phyloP scores from a whole-genome alignment of 495 filamentous ascomycete genomes.

The Aspergillus carlsbadensis region DNA sequence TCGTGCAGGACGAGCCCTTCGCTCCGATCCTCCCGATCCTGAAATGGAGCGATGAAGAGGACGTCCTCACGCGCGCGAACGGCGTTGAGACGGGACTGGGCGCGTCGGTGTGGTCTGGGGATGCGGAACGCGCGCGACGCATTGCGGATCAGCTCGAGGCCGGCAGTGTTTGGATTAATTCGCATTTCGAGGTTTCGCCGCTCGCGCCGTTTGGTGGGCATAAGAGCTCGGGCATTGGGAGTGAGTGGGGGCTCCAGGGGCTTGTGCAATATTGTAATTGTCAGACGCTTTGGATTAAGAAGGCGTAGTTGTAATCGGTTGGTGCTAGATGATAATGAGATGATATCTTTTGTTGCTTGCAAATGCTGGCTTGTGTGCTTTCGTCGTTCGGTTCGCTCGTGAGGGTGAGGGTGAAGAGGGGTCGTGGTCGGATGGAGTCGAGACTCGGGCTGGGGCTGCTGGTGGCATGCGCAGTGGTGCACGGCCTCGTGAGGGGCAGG shows the following conservation, averaged over 20 bases:
- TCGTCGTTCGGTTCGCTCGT: too few species aligned
- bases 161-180: constrained; percentile 60
- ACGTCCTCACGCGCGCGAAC: constrained; percentile 58
- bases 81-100: constrained; percentile 55
- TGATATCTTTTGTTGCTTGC: too few species aligned
- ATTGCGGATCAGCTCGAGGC: constrained; percentile 53
- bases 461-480: too few species aligned
- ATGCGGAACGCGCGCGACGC: constrained; percentile 46
- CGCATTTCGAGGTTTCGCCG: constrained; percentile 45
- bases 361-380: too few species aligned
- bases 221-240: constrained; percentile 66
- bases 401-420: too few species aligned
- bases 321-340: too few species aligned
- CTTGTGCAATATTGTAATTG: constrained; percentile 59
- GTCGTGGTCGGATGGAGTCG: too few species aligned
- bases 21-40: constrained; percentile 57
- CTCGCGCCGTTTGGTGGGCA: constrained; percentile 60
- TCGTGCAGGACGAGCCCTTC: constrained; percentile 50
- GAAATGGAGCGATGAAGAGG: constrained; percentile 56
- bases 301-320: constrained; percentile 2
- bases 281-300: constrained; percentile 35
- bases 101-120: constrained; percentile 55
- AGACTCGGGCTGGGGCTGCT: too few species aligned
- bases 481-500: too few species aligned
- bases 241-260: constrained; percentile 60